phyloP scores from a whole-genome alignment of 2,329 filamentous ascomycete species.

The Xylaria hypoxylon region DNA sequence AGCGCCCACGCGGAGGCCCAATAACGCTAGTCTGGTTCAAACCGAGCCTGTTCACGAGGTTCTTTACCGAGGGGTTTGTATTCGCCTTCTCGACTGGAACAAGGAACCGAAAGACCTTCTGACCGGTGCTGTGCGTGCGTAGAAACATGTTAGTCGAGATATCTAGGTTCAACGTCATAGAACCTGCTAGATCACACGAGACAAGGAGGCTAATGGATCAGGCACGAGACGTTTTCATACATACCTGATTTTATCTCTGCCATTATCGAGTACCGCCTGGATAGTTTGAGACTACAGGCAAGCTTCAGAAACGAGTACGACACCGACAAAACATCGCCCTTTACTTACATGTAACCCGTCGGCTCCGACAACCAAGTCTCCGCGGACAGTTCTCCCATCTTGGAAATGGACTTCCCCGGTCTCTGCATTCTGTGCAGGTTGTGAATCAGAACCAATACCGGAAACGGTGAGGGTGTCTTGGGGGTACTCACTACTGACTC shows the following conservation, averaged over 20 bases:
- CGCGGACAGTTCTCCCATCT: slow-evolving; percentile 26
- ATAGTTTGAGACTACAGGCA: slow-evolving; percentile 20
- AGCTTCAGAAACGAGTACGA: slow-evolving; percentile 5
- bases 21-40: slow-evolving; percentile 13
- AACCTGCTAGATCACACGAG: too few species aligned
- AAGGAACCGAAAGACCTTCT: slow-evolving; percentile 33
- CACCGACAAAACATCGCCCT: neutral
- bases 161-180: too few species aligned
- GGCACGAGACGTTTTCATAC: too few species aligned
- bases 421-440: slow-evolving; percentile 24
- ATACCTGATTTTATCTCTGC: slow-evolving; percentile 30
- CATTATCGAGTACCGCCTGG: slow-evolving; percentile 18
- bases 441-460: neutral
- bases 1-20: neutral
- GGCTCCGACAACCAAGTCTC: slow-evolving; percentile 35
- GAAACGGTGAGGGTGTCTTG: neutral
- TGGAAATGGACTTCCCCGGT: slow-evolving; percentile 31
- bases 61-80: slow-evolving; percentile 8
- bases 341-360: slow-evolving; percentile 36
- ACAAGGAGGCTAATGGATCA: too few species aligned
- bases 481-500: slow-evolving; percentile 30
- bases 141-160: too few species aligned
- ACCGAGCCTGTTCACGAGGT: slow-evolving; percentile 20
- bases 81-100: slow-evolving; percentile 26
- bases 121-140: too few species aligned